Base-by-base conservation (phyloP, 208 protist genomes). In the Trypanosoma vivax region DNA sequence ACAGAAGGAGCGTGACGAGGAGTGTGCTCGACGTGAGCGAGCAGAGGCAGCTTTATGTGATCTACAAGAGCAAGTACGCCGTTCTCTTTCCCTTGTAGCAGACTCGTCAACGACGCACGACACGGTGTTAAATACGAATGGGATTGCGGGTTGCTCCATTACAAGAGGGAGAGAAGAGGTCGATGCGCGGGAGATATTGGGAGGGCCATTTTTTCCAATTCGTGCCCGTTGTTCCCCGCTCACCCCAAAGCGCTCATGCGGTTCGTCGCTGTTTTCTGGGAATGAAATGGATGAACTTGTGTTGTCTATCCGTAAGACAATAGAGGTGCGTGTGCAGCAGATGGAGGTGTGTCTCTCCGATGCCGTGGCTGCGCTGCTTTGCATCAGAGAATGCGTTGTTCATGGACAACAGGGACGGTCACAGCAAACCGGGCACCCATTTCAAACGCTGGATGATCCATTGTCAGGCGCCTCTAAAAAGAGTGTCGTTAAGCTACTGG, bases 361-460 rank as follows among this genome's bases (percentile, higher is more conserved):
- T 37, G 56, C 46, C 5, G 6, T 53, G 5, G 28, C 45, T 3
- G 56, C 35, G 7, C 25, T 62, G 34, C 56, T 53, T 19, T 54
- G 18, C 37, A 47, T 47, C 16, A 24, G 47, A 5, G 46, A 62
- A 2, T n/a, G 48, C 25, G 46, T 39, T 19, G 3, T 62, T 30
- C 34, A 39, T n/a, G 5, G 38, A 23, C 5, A 2, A 10, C 0
- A n/a, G 18, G 27, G 11, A 30, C 19, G 25, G 14, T 18, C 29
- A 37, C 1, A 11, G n/a, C 52, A 21, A 24, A 3, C 35, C 1
- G n/a, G 18, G 37, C 51, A 28, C 24, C 51, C 16, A 19, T 19
- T 38, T 7, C 5, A 27, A 41, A 14, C 33, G 33, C 33, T 14
- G 14, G 10, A 37, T n/a, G 33, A n/a, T 9, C 10, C 33, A 37